Evolutionary conservation across 768 basidiomycete species (phyloP), one percentile per base, ranked within the genome.

Genomic region (Boletus eberwhitei): DNA sequence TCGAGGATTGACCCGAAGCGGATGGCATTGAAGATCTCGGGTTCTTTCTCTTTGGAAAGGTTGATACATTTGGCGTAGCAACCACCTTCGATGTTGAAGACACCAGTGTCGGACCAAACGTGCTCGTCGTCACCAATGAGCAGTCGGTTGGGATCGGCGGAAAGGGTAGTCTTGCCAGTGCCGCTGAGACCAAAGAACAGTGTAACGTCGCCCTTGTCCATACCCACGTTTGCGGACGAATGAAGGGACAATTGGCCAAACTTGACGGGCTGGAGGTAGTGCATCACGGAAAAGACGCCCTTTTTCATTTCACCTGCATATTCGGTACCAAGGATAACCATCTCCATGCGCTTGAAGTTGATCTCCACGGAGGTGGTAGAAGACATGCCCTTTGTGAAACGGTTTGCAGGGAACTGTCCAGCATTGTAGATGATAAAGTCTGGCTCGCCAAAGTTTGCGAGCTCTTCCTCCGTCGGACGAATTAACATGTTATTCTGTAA

Each of bases 261-360:
- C 71, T 97, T 98, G 79, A 98, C 88, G 7, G 97, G 97, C 79
- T 96, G 93, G 57, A 99, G 82, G 73, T 98, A 99, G 76, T 99
- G 96, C 96, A 99, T 99, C 64, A 99, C 94, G 41, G 90, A 93
- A 79, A 99, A 99, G 71, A 99, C 92, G 68, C 97, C 97, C 85
- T 99, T 99, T 79, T 99, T 99, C 97, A 99, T 99, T 79, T 99
- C 94, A 48, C 94, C 94, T 31, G 94, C 94, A 68, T 98, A 98
- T 71, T 98, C 94, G 26, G 93, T 96, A 52, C 91, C 96, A 64
- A 99, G 91, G 68, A 99, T 98, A 66, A 99, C 96, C 97, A 99
- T 99, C 75, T 99, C 97, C 93, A 94, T 97, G 38, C 97, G 91
- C 81, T 97, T 97, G 77, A 99, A 98, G 84, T 99, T 99, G 80